These are phyloP conservation scores for Castanospermum australe DNA, from an alignment of 306 rosid species.

Conservation along the genomic window DNA sequence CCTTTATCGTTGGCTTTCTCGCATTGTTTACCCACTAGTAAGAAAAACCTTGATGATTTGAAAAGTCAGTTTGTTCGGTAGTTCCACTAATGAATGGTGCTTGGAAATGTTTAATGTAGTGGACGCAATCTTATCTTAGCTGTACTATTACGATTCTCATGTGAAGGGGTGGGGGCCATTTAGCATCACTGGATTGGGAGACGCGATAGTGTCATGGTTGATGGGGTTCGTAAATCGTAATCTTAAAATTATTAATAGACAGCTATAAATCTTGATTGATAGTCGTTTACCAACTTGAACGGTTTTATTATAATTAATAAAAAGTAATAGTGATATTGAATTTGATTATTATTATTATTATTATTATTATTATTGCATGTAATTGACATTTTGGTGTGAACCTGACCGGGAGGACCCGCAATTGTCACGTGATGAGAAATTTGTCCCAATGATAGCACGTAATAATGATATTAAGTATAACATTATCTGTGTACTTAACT, in stretches of 20 bases:
- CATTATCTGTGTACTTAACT: not conserved
- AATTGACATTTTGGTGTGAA: not conserved
- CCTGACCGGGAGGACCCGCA: not conserved
- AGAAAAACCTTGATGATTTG: conserved; percentile 10
- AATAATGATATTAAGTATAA: not conserved
- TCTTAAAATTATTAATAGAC: not conserved
- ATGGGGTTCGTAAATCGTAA: not conserved
- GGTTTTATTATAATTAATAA: not conserved
- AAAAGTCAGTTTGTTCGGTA: not conserved
- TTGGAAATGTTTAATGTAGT: not conserved
- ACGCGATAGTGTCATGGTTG: not conserved
- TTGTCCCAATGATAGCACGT: not conserved
- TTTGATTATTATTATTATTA: no score
- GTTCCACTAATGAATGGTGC: not conserved
- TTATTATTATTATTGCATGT: not conserved
- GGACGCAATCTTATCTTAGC: not conserved
- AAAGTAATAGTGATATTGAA: not conserved
- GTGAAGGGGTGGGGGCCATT: not conserved
- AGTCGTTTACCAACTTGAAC: not conserved
- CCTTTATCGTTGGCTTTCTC: not conserved
- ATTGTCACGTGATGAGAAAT: not conserved
- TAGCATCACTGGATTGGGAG: not conserved
- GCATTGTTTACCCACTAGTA: not conserved
- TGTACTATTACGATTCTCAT: not conserved
- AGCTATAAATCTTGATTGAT: not conserved